Evolutionary conservation across 129 eudicot genomes (phyloP).

Genomic region (Oenanthe sinensis): DNA sequence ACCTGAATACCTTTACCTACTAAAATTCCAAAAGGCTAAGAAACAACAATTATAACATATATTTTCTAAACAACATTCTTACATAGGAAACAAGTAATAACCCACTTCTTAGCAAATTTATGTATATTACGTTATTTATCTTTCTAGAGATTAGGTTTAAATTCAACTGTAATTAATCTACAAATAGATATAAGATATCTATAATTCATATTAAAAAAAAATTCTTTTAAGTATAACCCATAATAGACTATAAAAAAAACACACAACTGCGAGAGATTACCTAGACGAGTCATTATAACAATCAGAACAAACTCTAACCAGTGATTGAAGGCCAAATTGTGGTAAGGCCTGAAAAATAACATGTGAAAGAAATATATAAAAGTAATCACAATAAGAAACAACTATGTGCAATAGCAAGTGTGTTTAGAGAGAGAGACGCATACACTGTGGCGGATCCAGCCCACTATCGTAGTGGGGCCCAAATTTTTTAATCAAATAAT

Average conservation of each 20-base stretch:
- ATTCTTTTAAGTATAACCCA: neutral
- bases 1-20: neutral
- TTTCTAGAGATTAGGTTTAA: neutral
- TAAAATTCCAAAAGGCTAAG: neutral
- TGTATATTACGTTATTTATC: neutral
- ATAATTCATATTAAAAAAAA: slow-evolving; percentile 5
- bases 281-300: slow-evolving; percentile 66
- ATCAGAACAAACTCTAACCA: slow-evolving; percentile 86
- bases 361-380: slow-evolving; percentile 6
- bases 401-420: neutral
- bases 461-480: too few species aligned
- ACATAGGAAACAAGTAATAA: neutral
- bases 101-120: neutral
- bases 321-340: slow-evolving; percentile 72
- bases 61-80: neutral
- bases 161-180: neutral
- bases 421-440: neutral
- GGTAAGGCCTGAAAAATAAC: slow-evolving; percentile 70
- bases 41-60: neutral
- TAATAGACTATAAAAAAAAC: neutral
- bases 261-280: slow-evolving; percentile 30
- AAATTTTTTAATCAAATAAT: too few species aligned
- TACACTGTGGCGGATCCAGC: too few species aligned
- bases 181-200: neutral
- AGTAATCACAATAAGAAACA: slow-evolving; percentile 4